Evolutionary conservation across 31 red algal species (phyloP), one percentile per base, ranked within the genome.

Genomic region (Asparagopsis taxiformis): DNA sequence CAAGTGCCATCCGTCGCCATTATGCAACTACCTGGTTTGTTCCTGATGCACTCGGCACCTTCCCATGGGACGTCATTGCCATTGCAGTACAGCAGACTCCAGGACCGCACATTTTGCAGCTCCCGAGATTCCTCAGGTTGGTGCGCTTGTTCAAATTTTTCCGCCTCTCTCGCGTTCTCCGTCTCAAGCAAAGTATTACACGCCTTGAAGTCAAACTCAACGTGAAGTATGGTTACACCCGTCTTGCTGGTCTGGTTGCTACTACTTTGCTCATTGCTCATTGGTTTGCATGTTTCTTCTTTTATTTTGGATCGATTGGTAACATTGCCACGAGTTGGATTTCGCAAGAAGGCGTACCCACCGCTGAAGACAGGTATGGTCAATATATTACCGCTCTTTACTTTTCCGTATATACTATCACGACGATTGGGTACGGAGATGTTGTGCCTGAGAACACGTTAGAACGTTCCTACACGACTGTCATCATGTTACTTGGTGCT

Each of bases 361-460:
- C 78, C 16, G n/a, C 60, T 29, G 74, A 77, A 31, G 10, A 57
- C 38, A n/a, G n/a, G n/a, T 92, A 44, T 63, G 89, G 82, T 31
- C 51, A 48, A 23, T 93, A 82, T 51, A 70, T 93, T 1, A 61
- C 80, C 11, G 79, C 89, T 13, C 62, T 93, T 29, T 93, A 83
- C 72, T 93, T 93, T 65, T 93, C 89, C 3, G 79, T 82, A 32
- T 75, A 81, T 37, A 93, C 89, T 10, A 77, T 93, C 55, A 85
- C 89, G 5, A 93, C 89, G 17, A 85, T 93, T 74, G 89, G 89
- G 1, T 93, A 85, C 51, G 89, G 89, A 23, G 89, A 93, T 62
- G 71, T 93, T 17, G 75, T 75, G 2, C 89, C 89, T 23, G 62
- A 73, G 20, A 85, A 72, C 43, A 85, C 89, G 5, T 16, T 68